These are phyloP conservation scores for Aspergillus nomiae DNA, from an alignment of 2,329 filamentous ascomycete genomes.

Conservation along the genomic window DNA sequence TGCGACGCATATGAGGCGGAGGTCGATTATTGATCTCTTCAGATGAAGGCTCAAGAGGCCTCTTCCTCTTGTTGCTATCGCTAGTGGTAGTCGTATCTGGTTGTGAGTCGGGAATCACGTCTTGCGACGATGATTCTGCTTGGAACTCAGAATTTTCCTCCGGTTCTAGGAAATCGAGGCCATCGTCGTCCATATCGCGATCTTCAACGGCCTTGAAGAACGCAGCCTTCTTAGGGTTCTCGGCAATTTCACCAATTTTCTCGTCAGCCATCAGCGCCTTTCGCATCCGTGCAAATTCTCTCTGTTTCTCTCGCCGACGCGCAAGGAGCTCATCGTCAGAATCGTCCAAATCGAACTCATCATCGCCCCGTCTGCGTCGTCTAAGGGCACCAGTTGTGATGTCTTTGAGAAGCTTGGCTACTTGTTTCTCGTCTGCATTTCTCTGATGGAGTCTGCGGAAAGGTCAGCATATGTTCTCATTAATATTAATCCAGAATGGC, in stretches of 20 bases:
- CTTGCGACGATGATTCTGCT: conserved; percentile 31
- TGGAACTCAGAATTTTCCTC: conserved; percentile 45
- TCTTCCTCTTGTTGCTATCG: conserved; percentile 42
- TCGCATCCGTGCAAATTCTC: conserved; percentile 88
- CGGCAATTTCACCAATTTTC: conserved; percentile 84
- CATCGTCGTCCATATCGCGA: conserved; percentile 65
- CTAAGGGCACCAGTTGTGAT: conserved; percentile 86
- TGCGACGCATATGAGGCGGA: conserved; percentile 64
- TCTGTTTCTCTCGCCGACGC: conserved; percentile 75
- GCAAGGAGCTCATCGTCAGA: conserved; percentile 81
- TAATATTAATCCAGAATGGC: conserved; percentile 26
- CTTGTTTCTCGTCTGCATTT: conserved; percentile 78
- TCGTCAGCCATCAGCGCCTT: conserved; percentile 86
- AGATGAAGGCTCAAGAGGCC: conserved; percentile 40
- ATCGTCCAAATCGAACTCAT: conserved; percentile 83
- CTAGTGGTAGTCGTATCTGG: conserved; percentile 20
- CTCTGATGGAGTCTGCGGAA: conserved; percentile 71
- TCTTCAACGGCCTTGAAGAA: conserved; percentile 92
- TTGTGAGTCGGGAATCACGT: conserved; percentile 21
- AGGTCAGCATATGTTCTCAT: conserved; percentile 21
- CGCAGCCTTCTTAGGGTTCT: conserved; percentile 84
- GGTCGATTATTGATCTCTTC: conserved; percentile 54
- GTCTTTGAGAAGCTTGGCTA: conserved; percentile 90
- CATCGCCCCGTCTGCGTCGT: conserved; percentile 70
- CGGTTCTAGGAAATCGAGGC: conserved; percentile 69